phyloP scores from a whole-genome alignment of 768 basidiomycete species.

The Nidula microcarpa region DNA sequence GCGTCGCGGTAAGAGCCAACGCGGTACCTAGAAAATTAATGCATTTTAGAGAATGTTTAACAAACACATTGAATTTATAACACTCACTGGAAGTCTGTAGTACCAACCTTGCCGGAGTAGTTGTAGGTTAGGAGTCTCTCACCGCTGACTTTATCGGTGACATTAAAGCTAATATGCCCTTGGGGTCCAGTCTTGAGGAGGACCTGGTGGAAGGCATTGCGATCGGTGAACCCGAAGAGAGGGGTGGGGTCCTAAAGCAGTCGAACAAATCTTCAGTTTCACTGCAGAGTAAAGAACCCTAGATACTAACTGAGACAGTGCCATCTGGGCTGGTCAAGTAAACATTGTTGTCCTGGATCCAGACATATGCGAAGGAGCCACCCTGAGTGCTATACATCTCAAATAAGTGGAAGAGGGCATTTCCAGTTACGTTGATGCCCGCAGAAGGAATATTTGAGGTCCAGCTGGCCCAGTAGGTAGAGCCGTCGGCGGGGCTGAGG shows the following conservation, averaged over 20 bases:
- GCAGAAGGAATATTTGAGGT: background rate
- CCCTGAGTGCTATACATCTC: background rate
- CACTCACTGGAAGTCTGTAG: background rate
- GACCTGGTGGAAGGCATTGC: background rate
- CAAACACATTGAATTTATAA: background rate
- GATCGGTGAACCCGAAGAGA: background rate
- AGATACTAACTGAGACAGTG: background rate
- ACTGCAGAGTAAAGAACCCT: too few relatives aligned
- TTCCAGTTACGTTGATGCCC: background rate
- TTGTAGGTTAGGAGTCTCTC: background rate
- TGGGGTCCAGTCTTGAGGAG: background rate
- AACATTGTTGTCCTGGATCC: background rate
- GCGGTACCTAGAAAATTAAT: background rate
- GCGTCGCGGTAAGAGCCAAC: background rate
- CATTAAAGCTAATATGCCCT: background rate
- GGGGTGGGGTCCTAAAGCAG: background rate
- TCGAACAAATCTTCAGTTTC: too few relatives aligned
- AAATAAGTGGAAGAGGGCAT: background rate
- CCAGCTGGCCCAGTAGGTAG: background rate
- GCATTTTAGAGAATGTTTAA: background rate
- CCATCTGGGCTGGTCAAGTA: background rate
- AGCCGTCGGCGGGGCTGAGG: background rate
- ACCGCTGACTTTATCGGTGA: background rate
- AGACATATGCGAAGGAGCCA: background rate
- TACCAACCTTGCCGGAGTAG: background rate